Evolutionary conservation across 1,284 basidiomycete species (phyloP), one percentile per base, ranked within the genome.

Genomic region (Rhodotorula sp.): DNA sequence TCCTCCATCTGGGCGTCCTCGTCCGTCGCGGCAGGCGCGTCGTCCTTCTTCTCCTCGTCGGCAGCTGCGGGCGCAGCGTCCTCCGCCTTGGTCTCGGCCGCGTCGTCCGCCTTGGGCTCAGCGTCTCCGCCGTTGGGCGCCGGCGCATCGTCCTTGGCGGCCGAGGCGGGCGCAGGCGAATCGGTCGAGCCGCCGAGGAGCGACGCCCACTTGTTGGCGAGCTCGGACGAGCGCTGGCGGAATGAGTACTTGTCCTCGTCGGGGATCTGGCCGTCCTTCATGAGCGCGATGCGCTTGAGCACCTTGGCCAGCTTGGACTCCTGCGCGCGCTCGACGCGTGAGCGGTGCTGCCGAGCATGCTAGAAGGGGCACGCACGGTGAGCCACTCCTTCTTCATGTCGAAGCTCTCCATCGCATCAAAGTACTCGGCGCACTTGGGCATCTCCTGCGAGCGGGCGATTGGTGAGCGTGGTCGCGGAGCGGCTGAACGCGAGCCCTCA

Each of bases 221-320:
- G 81, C 75, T 81, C 83, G 64, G 80, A 75, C 8, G 85, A 83
- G 46, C 95, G 89, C 37, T 89, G 86, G 66, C 89, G 89, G 86
- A 98, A 95, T 77, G 91, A 86, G 85, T 89, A 92, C 80, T 96
- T 89, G 50, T 88, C 89, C 79, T 97, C 90, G 68, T 88, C 85
- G 22, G 95, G 93, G 36, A 97, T 88, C 39, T 75, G 79, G 85
- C 86, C 86, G 54, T 83, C 83, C 29, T 83, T 74, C 32, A 95
- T 85, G 41, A 88, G 86, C 57, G 91, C 86, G 78, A 97, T 95
- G 82, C 94, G 92, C 80, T 94, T 91, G 91, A 97, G 95, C 64
- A 99, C 95, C 83, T 98, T 98, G 83, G 91, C 93, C 80, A 98
- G 97, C 85, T 97, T 97, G 73, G 95, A 95, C 84, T 89, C 90